Conservation (phyloP, 148 eudicot species). For the Rhododendron vialii region DNA sequence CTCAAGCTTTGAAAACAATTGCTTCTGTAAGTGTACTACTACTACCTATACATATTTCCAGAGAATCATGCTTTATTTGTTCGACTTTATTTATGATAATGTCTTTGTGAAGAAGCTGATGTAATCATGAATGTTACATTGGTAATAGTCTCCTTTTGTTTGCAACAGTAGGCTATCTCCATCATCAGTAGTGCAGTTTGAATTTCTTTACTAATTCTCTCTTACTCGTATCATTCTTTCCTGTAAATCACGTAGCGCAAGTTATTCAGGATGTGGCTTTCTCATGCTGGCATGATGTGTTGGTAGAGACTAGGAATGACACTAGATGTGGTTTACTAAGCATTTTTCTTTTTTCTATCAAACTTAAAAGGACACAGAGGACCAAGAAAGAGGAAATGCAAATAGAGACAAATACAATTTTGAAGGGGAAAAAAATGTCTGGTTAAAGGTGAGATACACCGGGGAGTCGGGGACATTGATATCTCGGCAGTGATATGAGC, state of each 20-base stretch:
- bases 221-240: background rate
- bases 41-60: background rate
- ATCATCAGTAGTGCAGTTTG: background rate
- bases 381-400: background rate
- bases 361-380: background rate
- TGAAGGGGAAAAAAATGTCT: background rate
- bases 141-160: background rate
- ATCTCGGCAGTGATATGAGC: background rate
- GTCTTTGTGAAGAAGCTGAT: background rate
- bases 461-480: background rate
- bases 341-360: background rate
- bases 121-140: background rate
- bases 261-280: background rate
- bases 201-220: background rate
- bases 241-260: background rate
- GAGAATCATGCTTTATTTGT: background rate
- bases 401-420: background rate
- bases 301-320: background rate
- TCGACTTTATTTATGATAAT: conserved; percentile 17
- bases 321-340: background rate
- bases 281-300: conserved; percentile 7
- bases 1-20: conserved; percentile 53
- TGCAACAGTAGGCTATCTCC: background rate
- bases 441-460: background rate
- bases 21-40: conserved; percentile 41